Evolutionary conservation across 768 basidiomycete genomes (phyloP).

Genomic region (Lanmaoa rubissima): DNA sequence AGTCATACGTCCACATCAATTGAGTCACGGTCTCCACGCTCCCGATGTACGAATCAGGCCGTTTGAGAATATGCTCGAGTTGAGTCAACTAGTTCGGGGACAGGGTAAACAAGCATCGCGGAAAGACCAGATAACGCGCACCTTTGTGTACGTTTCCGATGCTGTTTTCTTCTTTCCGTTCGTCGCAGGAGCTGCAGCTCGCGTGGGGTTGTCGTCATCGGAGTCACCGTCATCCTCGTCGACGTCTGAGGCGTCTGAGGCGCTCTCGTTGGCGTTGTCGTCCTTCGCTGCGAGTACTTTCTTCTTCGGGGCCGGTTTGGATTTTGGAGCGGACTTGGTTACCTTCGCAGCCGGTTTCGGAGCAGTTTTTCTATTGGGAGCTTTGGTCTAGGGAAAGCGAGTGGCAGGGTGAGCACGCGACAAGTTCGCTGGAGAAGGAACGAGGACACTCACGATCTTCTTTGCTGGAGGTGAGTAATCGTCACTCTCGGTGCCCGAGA

Average conservation of each 20-base stretch:
- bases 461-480: slow-evolving; percentile 61
- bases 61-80: slow-evolving; percentile 90
- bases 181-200: slow-evolving; percentile 24
- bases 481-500: slow-evolving; percentile 65
- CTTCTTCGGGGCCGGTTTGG: slow-evolving; percentile 63
- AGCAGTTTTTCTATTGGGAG: slow-evolving; percentile 40
- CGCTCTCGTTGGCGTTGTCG: slow-evolving; percentile 54
- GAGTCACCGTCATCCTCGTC: slow-evolving; percentile 39
- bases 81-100: slow-evolving; percentile 68
- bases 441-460: slow-evolving; percentile 38
- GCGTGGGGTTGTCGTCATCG: slow-evolving; percentile 38
- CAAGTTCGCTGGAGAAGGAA: not conserved
- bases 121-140: slow-evolving; percentile 31
- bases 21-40: slow-evolving; percentile 88
- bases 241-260: slow-evolving; percentile 41
- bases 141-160: slow-evolving; percentile 90
- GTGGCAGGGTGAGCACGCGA: slow-evolving; percentile 17
- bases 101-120: not conserved
- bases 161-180: slow-evolving; percentile 79
- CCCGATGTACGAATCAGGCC: slow-evolving; percentile 95
- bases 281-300: slow-evolving; percentile 65
- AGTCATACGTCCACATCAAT: slow-evolving; percentile 92
- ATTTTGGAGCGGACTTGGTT: slow-evolving; percentile 45
- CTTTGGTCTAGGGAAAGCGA: slow-evolving; percentile 26
- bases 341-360: slow-evolving; percentile 42